These are phyloP conservation scores for Plasmodium inui DNA, from an alignment of 169 alveolate genomes.

Conservation along the genomic window DNA sequence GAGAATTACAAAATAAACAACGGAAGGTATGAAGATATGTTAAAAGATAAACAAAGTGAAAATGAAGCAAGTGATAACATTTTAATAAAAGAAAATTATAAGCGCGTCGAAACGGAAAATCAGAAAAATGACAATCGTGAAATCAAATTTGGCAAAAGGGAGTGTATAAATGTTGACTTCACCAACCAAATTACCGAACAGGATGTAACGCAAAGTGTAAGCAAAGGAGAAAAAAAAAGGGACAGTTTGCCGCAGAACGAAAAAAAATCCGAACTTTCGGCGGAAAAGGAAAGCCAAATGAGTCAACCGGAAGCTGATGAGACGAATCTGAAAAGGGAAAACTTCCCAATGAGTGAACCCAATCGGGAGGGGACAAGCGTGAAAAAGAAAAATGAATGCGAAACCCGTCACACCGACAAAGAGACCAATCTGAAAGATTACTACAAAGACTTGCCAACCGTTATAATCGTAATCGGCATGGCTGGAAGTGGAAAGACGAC, in stretches of 20 bases:
- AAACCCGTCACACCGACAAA: background rate
- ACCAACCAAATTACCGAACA: background rate
- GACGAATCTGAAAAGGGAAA: background rate
- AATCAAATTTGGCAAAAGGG: slow-evolving; percentile 22
- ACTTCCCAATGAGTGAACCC: background rate
- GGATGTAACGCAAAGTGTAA: background rate
- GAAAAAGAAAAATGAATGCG: background rate
- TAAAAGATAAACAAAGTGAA: slow-evolving; percentile 7
- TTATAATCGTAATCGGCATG: slow-evolving; percentile 88
- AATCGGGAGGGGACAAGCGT: background rate
- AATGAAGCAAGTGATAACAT: slow-evolving; percentile 6
- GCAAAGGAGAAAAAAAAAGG: background rate
- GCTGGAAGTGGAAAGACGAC: slow-evolving; percentile 97
- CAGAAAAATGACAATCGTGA: background rate
- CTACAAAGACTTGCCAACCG: slow-evolving; percentile 58
- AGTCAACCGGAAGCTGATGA: background rate
- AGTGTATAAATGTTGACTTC: background rate
- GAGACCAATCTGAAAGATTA: slow-evolving; percentile 36
- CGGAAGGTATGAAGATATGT: slow-evolving; percentile 1
- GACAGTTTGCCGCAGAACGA: background rate
- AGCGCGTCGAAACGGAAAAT: slow-evolving; percentile 1
- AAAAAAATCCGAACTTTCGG: background rate
- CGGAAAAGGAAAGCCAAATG: background rate
- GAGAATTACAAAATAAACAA: slow-evolving; percentile 33
- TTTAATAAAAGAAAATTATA: slow-evolving; percentile 15